Percentiles rank a stretch among this genome's conserved stretches.
Conservation (phyloP, 2,329 filamentous ascomycete genomes). For the Ascochyta rabiei region DNA sequence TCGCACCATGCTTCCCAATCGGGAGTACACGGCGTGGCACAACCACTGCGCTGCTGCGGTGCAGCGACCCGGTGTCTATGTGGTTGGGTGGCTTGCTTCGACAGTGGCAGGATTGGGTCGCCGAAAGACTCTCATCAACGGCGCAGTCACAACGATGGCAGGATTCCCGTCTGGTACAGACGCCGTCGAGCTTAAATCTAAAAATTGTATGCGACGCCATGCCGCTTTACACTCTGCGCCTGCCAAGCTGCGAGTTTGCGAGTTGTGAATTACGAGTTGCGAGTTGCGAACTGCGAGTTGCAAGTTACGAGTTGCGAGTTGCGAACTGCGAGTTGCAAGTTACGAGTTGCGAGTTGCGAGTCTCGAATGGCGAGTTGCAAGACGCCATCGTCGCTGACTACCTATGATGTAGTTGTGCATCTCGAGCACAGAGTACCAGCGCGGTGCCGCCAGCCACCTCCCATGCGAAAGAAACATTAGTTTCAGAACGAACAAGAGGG, state of each 20-base stretch:
- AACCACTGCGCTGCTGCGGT: conserved; percentile 17
- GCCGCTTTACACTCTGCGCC: conserved; percentile 1
- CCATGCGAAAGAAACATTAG: conserved; percentile 8
- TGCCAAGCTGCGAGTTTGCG: neutral
- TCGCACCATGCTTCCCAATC: conserved; percentile 18
- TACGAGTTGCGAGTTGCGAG: no score
- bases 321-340: no score
- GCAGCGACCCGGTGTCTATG: no score
- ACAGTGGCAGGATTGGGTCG: conserved; percentile 25
- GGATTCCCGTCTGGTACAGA: conserved; percentile 26
- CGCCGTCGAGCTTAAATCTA: conserved; percentile 29
- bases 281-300: no score
- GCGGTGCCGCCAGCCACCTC: conserved; percentile 14
- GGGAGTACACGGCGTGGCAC: conserved; percentile 15
- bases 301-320: no score
- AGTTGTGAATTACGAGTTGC: no score
- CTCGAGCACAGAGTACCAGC: conserved; percentile 3
- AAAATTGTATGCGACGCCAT: conserved; percentile 15
- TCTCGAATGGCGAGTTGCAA: no score
- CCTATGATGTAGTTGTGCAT: conserved; percentile 24
- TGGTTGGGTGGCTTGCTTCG: conserved; percentile 5
- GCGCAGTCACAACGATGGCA: conserved; percentile 24
- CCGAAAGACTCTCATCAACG: conserved; percentile 28
- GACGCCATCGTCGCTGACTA: conserved; percentile 1
- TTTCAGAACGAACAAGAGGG: neutral